Base-by-base conservation (phyloP, 2,329 filamentous ascomycete genomes). In the Sphaceloma murrayae region DNA sequence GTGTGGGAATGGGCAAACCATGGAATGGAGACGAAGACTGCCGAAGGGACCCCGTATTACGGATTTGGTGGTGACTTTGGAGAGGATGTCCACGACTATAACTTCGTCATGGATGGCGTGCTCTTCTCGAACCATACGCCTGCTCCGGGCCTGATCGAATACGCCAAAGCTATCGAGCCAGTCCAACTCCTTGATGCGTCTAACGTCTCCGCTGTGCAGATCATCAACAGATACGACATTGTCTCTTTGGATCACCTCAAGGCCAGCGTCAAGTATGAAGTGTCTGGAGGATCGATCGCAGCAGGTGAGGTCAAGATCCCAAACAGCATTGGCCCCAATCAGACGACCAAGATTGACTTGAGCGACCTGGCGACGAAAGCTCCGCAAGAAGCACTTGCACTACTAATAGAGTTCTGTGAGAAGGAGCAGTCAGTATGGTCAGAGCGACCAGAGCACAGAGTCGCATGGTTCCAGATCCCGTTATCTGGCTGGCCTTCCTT, bases 1-100 rank as follows among this genome's bases (percentile, higher is more conserved):
- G 59, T 65, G 0, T 68, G 65, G 65, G 65, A 68, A 42, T 67
- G 65, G 65, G 63, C 65, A 1, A 68, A 68, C 24, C 65, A 68
- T 33, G 65, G 65, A 10, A 26, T 39, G 19, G 57, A 67, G 2
- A 48, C 64, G 13, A 65, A 65, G 46, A 60, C 60, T 34, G 58
- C 61, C 32, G 50, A 60, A 14, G 58, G 58, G 13, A 61, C 64
- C 3, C 53, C 59, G 6, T 67, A 57, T 48, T 67, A 65, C 43
- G 65, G 56, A 4, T 67, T 66, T 43, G 65, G 65, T 4, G 65
- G 64, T 2, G 65, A 67, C 46, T 68, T 67, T 46, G 63, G 60
- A 2, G 65, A 67, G 32, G 50, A 58, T 7, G 59, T 62, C 0
- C 62, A 67, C 34, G 65, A 67, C 34, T 53, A 56, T 10, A 67